These are phyloP conservation scores for Lactarius sanguifluus DNA, from an alignment of 768 basidiomycete genomes.

Conservation along the genomic window DNA sequence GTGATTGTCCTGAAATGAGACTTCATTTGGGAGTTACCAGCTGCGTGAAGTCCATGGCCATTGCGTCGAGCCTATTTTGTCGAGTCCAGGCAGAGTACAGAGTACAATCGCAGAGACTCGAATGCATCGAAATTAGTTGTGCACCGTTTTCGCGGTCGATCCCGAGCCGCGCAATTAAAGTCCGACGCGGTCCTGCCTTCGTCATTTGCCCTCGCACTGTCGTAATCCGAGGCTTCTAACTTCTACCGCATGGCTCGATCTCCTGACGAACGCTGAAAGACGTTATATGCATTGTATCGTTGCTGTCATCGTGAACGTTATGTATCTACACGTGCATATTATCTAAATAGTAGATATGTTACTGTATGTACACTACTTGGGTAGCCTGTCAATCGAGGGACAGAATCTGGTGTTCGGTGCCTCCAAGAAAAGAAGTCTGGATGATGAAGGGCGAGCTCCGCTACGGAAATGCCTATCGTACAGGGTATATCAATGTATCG, in stretches of 20 bases:
- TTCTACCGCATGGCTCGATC: constrained; percentile 53
- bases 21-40: background rate
- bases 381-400: background rate
- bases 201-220: constrained; percentile 16
- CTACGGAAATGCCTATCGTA: constrained; percentile 13
- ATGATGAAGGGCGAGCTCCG: constrained; percentile 13
- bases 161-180: background rate
- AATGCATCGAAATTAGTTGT: no score
- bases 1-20: background rate
- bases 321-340: constrained; percentile 21
- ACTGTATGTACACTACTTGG: constrained; percentile 18
- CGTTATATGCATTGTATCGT: constrained; percentile 22
- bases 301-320: constrained; percentile 20
- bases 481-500: constrained; percentile 13
- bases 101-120: no score
- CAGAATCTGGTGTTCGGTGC: background rate
- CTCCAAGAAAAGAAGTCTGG: constrained; percentile 3
- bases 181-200: no score
- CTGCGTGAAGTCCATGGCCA: no score
- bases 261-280: constrained; percentile 33
- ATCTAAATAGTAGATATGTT: constrained; percentile 30
- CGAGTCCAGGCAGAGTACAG: no score
- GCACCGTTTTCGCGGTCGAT: background rate
- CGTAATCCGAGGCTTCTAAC: constrained; percentile 35
- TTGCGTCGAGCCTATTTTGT: no score